Evolutionary conservation across 805 yeast genomes (phyloP), one percentile per base, ranked within the genome.

Genomic region (Candida alai): DNA sequence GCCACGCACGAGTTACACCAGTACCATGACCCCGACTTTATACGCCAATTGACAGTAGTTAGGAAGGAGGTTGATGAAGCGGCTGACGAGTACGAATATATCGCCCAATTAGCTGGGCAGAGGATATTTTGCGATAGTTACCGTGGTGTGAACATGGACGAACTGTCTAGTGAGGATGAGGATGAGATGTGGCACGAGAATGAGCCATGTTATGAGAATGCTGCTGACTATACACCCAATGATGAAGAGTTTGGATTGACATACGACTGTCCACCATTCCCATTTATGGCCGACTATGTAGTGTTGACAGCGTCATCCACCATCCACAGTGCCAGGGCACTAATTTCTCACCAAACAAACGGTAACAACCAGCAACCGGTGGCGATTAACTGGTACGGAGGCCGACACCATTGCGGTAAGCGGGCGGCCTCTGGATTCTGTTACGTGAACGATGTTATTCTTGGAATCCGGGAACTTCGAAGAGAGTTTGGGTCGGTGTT

Each of bases 311-410:
- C 82, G 0, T 84, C 85, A 0, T 73, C 86, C 0, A 74, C 84
- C 2, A 41, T 82, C 8, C 49, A 69, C 8, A 62, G 79, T 7
- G 76, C 75, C 0, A 52, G 56, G 5, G 62, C 58, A 45, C 43
- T 70, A 3, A 32, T 50, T 1, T 32, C 29, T 34, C 24, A 24
- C n/a, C 19, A 10, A 6, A 10, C n/a, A 3, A 4, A 9, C 24
- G 8, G 17, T 3, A 24, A 8, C 8, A 4, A 25, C 12, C 11
- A 28, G 4, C 36, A 24, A 2, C 5, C 44, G 18, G 56, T 75
- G 1, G 78, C 73, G 2, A 64, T 84, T 28, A 81, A 81, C 48
- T 84, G 88, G 88, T 74, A 76, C 47, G 94, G 94, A 5, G 94
- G 93, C 1, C 56, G 89, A 30, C 93, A 83, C 49, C 93, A 83